Evolutionary conservation across 2,329 filamentous ascomycete species (phyloP).

Genomic region (Salinomyces thailandicus): DNA sequence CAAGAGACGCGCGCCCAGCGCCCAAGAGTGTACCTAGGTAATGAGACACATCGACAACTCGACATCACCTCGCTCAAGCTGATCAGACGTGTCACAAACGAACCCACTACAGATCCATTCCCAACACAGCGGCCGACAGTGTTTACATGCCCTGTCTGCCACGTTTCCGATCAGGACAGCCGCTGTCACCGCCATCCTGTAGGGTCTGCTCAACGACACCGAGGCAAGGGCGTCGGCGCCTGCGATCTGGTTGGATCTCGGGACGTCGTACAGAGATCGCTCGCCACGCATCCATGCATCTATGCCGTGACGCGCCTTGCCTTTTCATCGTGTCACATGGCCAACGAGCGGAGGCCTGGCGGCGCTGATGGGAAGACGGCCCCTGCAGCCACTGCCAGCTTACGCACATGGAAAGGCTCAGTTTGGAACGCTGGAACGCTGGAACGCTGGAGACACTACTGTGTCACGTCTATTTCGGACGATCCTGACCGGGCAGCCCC

Average conservation of each 20-base stretch:
- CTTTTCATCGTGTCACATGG: constrained; percentile 19
- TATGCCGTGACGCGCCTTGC: constrained; percentile 5
- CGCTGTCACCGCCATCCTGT: constrained; percentile 19
- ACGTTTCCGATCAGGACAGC: constrained; percentile 14
- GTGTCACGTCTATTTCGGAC: not conserved
- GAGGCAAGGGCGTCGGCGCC: constrained; percentile 11
- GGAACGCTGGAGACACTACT: not conserved
- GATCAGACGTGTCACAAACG: too few species aligned
- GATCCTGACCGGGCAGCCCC: not conserved
- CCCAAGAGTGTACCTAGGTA: too few species aligned
- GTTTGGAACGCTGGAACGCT: not conserved
- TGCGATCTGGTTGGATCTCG: constrained; percentile 14
- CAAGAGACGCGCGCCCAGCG: too few species aligned
- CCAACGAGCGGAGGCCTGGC: not conserved
- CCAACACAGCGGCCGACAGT: too few species aligned
- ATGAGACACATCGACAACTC: too few species aligned
- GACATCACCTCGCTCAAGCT: too few species aligned
- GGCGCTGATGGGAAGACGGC: too few species aligned
- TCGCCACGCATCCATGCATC: constrained; percentile 4
- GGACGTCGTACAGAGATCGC: constrained; percentile 15
- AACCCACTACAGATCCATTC: too few species aligned
- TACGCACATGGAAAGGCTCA: not conserved
- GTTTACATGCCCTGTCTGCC: constrained; percentile 7
- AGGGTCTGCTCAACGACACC: constrained; percentile 7
- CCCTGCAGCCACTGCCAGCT: constrained; percentile 1